Evolutionary conservation across 441 rosid species (phyloP), one percentile per base, ranked within the genome.

Genomic region (Populus tomentosa): DNA sequence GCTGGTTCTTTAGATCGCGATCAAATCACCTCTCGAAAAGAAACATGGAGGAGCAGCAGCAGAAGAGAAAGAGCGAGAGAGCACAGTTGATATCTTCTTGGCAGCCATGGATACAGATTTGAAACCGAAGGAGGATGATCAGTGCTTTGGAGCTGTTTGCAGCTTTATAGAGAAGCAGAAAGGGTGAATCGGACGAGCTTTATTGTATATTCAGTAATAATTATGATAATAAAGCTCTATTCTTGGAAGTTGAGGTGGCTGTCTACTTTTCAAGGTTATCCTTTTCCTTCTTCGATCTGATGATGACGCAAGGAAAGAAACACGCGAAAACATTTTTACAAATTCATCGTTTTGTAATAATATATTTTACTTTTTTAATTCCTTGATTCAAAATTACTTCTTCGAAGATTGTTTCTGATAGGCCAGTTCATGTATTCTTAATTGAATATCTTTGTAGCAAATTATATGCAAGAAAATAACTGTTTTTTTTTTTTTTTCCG

Each of bases 31-130:
- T 78, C 68, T 53, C 6, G 75, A 36, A 69, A 81, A 14, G n/a
- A 50, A 50, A 50, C 20, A 14, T 4, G n/a, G 65, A 24, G 56
- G 76, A 64, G 76, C 38, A 74, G 77, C 64, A 40, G 46, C 30
- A 67, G 64, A 78, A 7, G 77, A 30, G 63, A 82, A 30, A n/a
- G 89, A 80, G 28, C 87, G 85, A 70, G 83, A 82, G 6, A 84
- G 77, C 67, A 84, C 61, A 11, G 69, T 35, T 5, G 85, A 77
- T 21, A 82, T 36, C 67, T 77, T 80, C 65, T 80, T 66, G 20
- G 81, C 68, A 66, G 87, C 87, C 89, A 86, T 84, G 21, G 69
- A 50, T 16, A 50, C 5, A 46, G 59, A 50, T 5, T 50, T 5
- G 7, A 50, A 6, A 16, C n/a, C 2, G 20, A 46, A 14, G 20